Evolutionary conservation across 441 rosid species (phyloP).

Genomic region (Breynia disticha): DNA sequence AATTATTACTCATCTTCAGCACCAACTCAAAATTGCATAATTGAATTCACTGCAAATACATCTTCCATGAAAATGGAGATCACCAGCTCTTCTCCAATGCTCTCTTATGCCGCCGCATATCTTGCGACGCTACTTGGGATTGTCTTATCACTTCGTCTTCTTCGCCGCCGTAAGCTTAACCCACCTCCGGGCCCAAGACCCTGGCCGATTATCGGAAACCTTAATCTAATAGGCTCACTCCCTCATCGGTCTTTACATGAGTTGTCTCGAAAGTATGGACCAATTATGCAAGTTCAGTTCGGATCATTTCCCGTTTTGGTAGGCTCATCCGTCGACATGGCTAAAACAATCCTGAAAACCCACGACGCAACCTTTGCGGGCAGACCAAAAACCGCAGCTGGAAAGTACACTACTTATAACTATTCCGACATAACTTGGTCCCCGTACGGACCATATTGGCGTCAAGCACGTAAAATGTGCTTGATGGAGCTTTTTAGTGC

Average conservation of each 20-base stretch:
- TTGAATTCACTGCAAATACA: neutral
- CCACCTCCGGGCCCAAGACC: conserved; percentile 50
- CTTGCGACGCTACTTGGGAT: conserved; percentile 23
- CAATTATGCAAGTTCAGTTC: conserved; percentile 31
- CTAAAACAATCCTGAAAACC: conserved; percentile 39
- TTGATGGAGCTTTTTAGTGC: conserved; percentile 38
- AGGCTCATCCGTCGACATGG: conserved; percentile 39
- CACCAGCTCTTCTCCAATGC: neutral
- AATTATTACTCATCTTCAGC: no score
- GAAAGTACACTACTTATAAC: conserved; percentile 38
- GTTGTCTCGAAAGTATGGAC: conserved; percentile 35
- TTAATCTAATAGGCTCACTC: conserved; percentile 38
- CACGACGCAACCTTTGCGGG: conserved; percentile 32
- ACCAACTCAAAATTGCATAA: no score
- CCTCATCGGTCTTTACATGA: conserved; percentile 39
- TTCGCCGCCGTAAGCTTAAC: conserved; percentile 21
- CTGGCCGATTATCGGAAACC: conserved; percentile 52
- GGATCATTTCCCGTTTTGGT: conserved; percentile 40
- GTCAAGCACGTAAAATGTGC: conserved; percentile 39
- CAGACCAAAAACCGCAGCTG: conserved; percentile 37
- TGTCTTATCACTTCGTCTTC: conserved; percentile 24
- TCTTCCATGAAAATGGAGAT: neutral
- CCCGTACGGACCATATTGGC: conserved; percentile 48
- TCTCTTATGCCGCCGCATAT: conserved; percentile 17
- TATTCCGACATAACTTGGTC: conserved; percentile 41